These are phyloP conservation scores for Rhodotorula diobovata DNA, from an alignment of 768 basidiomycete genomes.

Conservation along the genomic window DNA sequence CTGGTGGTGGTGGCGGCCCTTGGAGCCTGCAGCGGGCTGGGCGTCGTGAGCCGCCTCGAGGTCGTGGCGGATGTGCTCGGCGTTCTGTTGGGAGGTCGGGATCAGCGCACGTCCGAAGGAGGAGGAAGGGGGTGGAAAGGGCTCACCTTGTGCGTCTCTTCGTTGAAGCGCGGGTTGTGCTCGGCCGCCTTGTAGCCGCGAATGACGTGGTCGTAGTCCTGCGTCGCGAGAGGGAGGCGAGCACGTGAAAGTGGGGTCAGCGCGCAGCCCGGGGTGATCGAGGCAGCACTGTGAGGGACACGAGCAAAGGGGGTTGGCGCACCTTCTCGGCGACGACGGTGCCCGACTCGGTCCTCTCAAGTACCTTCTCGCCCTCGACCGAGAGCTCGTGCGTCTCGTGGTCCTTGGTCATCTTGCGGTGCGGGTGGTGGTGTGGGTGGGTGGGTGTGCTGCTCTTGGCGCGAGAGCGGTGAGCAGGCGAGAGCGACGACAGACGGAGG, in stretches of 20 bases:
- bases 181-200: background rate
- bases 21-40: background rate
- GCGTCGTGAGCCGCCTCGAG: background rate
- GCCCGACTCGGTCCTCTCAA: background rate
- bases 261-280: too few species aligned
- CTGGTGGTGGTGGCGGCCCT: background rate
- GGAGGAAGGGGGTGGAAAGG: background rate
- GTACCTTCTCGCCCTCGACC: constrained; percentile 6
- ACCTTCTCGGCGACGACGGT: background rate
- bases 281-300: too few species aligned
- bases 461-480: background rate
- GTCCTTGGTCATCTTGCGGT: background rate
- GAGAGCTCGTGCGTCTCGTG: background rate
- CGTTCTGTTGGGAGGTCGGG: background rate
- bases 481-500: too few species aligned
- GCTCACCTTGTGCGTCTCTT: background rate
- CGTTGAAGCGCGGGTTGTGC: background rate
- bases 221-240: background rate
- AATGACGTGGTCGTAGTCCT: constrained; percentile 3
- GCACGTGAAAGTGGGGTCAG: background rate
- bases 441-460: background rate
- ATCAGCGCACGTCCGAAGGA: background rate
- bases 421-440: background rate
- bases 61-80: background rate
- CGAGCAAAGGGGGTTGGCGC: background rate